Base-by-base conservation (phyloP, 805 yeast species). In the Cyberlindnera misumaiensis region DNA sequence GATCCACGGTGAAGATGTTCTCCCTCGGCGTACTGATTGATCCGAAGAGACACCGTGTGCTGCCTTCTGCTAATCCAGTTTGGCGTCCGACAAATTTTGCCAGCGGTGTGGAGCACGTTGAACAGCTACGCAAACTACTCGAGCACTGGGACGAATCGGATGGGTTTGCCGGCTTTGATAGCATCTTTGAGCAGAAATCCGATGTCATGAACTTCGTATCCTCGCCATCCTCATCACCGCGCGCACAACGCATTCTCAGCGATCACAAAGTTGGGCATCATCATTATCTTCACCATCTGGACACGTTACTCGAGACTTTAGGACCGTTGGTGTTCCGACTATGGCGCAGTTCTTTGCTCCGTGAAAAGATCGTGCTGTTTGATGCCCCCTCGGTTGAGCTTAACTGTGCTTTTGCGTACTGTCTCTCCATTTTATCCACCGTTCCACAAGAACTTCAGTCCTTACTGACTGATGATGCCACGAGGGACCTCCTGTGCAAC, bases 251-350 rank as follows among this genome's bases (percentile, higher is more conserved):
- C 36, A 5, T 27, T 6, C 16, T n/a, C 10, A 14, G 32, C n/a
- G 22, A 17, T 10, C n/a, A 26, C 9, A 28, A 28, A 13, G 28
- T 18, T 26, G 14, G 24, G 14, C 52, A 52, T 29, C 62, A 59
- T 41, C 72, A 75, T 50, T 76, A 73, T 60, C 58, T 72, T 13
- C 59, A 70, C 24, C 56, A 63, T n/a, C 56, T 77, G 14, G 65
- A 73, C 1, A 56, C 62, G 11, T 58, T 78, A 28, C 49, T 82
- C 32, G 64, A 70, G 22, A 51, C 56, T 2, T 59, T 78, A 36
- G 89, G 94, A 0, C 89, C 93, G 1, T 60, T 80, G 35, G 62
- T 78, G 3, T 83, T 80, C 51, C 72, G 67, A 29, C 55, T 80
- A 4, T 84, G 81, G 77, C 82, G 78, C 57, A 65, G 75, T 26